phyloP scores from a whole-genome alignment of 106 monocot species.

The Allium cepa region DNA sequence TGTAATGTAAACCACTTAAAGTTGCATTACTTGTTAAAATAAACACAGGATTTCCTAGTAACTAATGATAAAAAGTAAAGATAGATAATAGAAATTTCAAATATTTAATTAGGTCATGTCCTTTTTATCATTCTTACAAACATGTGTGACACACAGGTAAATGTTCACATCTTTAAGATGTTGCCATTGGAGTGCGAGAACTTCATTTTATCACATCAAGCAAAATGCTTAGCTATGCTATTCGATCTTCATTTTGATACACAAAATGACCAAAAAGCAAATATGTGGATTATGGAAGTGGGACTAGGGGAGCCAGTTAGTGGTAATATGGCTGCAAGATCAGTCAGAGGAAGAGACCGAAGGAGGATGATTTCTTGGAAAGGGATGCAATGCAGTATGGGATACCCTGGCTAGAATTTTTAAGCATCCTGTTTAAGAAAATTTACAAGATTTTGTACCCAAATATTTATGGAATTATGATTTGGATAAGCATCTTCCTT shows the following conservation, averaged over 20 bases:
- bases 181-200: conserved; percentile 45
- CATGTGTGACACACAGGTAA: conserved; percentile 19
- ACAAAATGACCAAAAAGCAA: conserved; percentile 24
- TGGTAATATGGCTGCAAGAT: conserved; percentile 44
- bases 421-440: too few relatives aligned
- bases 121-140: too few relatives aligned
- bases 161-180: conserved; percentile 61
- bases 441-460: too few relatives aligned
- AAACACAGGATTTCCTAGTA: too few relatives aligned
- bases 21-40: too few relatives aligned
- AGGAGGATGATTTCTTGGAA: conserved; percentile 79
- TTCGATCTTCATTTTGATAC: conserved; percentile 69
- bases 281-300: conserved; percentile 49
- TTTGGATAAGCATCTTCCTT: too few relatives aligned
- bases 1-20: too few relatives aligned
- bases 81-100: too few relatives aligned
- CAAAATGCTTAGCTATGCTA: conserved; percentile 70
- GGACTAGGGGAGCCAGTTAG: conserved; percentile 47
- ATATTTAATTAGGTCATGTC: too few relatives aligned
- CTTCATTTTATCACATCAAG: conserved; percentile 61
- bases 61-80: too few relatives aligned
- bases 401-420: conserved; percentile 22
- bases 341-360: conserved; percentile 79
- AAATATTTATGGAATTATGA: too few relatives aligned
- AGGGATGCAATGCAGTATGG: conserved; percentile 18